Evolutionary conservation across 305 asterid genomes (phyloP).

Genomic region (Fraxinus dipetala): DNA sequence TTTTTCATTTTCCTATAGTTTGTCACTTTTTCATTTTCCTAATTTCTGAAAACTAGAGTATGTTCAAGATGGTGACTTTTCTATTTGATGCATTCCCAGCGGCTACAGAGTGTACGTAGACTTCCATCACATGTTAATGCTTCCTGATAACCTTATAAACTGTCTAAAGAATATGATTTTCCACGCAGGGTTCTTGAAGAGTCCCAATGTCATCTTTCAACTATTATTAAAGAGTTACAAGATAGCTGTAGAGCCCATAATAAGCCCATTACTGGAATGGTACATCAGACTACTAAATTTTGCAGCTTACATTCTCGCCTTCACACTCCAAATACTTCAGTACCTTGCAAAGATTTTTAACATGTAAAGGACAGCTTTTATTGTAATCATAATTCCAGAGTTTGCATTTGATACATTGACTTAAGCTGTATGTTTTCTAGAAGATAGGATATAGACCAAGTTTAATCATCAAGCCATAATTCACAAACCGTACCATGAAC

Average conservation of each 20-base stretch:
- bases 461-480: not conserved
- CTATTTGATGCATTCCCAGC: slow-evolving; percentile 64
- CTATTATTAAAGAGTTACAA: slow-evolving; percentile 40
- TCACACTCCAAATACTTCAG: slow-evolving; percentile 26
- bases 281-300: slow-evolving; percentile 45
- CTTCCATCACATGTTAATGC: not conserved
- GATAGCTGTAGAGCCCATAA: slow-evolving; percentile 35
- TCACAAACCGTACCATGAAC: slow-evolving; percentile 15
- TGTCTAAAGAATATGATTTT: slow-evolving; percentile 14
- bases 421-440: not conserved
- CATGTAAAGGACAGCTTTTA: slow-evolving; percentile 23
- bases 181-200: slow-evolving; percentile 54
- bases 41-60: slow-evolving; percentile 33
- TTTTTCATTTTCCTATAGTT: not conserved
- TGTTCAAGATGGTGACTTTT: slow-evolving; percentile 49
- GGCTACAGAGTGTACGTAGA: slow-evolving; percentile 53
- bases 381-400: not conserved
- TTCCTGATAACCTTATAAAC: not conserved
- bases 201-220: slow-evolving; percentile 48
- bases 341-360: slow-evolving; percentile 34
- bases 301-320: slow-evolving; percentile 32
- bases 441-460: not conserved
- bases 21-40: slow-evolving; percentile 9
- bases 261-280: slow-evolving; percentile 50
- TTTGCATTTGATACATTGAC: not conserved